Evolutionary conservation across 495 filamentous ascomycete species (phyloP).

Genomic region (Xylona heveae): DNA sequence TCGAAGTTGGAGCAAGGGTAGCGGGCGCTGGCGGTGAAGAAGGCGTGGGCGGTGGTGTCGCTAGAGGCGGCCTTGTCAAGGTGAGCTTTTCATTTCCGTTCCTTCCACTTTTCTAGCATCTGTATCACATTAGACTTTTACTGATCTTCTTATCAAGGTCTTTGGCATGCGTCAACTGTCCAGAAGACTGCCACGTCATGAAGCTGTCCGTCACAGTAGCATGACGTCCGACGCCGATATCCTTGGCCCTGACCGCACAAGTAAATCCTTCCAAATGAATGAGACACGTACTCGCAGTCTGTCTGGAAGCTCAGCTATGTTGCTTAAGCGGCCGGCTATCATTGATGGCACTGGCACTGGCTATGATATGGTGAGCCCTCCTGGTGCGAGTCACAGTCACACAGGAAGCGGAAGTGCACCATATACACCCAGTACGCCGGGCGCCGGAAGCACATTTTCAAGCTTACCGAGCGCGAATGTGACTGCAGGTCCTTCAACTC

Average conservation of each 20-base stretch:
- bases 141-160: slow-evolving; percentile 22
- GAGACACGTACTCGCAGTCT: slow-evolving; percentile 50
- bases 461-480: slow-evolving; percentile 31
- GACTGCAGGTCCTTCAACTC: slow-evolving; percentile 13
- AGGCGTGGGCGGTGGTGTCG: slow-evolving; percentile 32
- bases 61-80: slow-evolving; percentile 72
- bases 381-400: slow-evolving; percentile 22
- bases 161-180: slow-evolving; percentile 88
- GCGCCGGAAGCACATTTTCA: slow-evolving; percentile 45
- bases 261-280: slow-evolving; percentile 44
- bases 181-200: slow-evolving; percentile 41
- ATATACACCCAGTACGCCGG: slow-evolving; percentile 46
- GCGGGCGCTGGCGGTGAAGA: slow-evolving; percentile 63
- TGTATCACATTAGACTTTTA: not conserved
- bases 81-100: slow-evolving; percentile 16
- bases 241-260: slow-evolving; percentile 38
- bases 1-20: slow-evolving; percentile 66
- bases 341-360: slow-evolving; percentile 27
- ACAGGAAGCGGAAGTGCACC: slow-evolving; percentile 26
- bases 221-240: slow-evolving; percentile 67
- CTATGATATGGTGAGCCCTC: slow-evolving; percentile 16
- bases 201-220: slow-evolving; percentile 42
- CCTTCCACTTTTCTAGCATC: not conserved
- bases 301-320: slow-evolving; percentile 60
- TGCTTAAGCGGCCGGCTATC: slow-evolving; percentile 33